Base-by-base conservation (phyloP, 306 rosid species). In the Argentina anserina region DNA sequence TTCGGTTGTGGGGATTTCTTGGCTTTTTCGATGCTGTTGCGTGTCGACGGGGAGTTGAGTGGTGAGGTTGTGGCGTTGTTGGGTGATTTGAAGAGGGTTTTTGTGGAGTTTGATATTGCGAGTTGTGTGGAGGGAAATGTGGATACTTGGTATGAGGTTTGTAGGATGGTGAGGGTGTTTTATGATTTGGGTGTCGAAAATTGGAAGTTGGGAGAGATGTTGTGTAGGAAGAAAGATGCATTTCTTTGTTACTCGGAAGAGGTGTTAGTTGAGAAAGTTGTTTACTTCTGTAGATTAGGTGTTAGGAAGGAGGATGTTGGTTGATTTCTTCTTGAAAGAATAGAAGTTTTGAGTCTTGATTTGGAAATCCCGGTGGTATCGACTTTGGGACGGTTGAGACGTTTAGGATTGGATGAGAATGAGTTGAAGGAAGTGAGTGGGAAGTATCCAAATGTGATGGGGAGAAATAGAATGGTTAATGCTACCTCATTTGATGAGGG, bases 401-500 rank as follows among this genome's bases (percentile, higher is more conserved):
- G 87, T 82, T 81, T 89, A 21, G 88, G 87, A 77, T 73, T 89
- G 76, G 63, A 62, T 43, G 61, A 72, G 31, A 5, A 75, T 21
- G 82, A 67, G 39, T 21, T 87, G 63, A 60, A 28, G 58, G 67
- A 65, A 75, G 81, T 83, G 8, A 66, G 49, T 21, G 21, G 11
- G 73, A 80, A 78, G 40, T 89, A 79, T 62, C 79, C 85, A 55
- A 84, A 84, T 80, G 87, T 46, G 21, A 71, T 89, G 60, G 97
- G 97, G 67, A 86, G 86, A 53, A 89, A 80, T 43, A 80, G 71
- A 56, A 86, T 87, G 90, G 84, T 70, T 53, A 87, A 91, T 83
- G 66, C n/a, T 91, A 74, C 97, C 97, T 52, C 67, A 81, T 78
- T 74, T 83, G 41, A 80, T 87, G 88, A 91, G 78, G 72, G 92